These are phyloP conservation scores for Macadamia integrifolia DNA, from an alignment of 164 flowering plant genomes.

Conservation along the genomic window DNA sequence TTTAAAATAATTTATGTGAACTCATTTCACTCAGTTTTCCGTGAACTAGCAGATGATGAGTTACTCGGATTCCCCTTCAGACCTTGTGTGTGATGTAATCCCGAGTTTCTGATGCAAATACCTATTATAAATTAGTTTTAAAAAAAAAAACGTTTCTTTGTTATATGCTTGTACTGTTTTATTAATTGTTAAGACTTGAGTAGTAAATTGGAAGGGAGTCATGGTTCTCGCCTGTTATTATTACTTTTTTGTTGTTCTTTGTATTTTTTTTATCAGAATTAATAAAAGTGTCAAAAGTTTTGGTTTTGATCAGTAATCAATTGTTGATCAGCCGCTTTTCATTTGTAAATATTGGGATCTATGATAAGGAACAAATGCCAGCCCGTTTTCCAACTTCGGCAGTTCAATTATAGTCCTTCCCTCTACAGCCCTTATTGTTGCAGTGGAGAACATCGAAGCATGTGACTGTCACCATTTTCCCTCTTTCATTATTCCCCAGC, in stretches of 20 bases:
- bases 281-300: too few species aligned
- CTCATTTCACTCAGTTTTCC: not conserved
- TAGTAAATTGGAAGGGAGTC: not conserved
- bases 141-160: too few species aligned
- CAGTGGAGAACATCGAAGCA: too few species aligned
- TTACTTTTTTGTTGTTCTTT: not conserved
- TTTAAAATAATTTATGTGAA: too few species aligned
- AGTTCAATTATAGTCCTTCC: not conserved
- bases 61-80: conserved; percentile 42
- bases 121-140: too few species aligned
- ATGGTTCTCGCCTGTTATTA: too few species aligned
- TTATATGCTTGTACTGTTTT: not conserved
- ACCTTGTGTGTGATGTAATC: conserved; percentile 26
- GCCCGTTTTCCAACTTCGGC: not conserved
- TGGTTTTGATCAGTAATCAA: not conserved
- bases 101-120: conserved; percentile 28
- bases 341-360: too few species aligned
- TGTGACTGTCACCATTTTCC: not conserved
- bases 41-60: conserved; percentile 24
- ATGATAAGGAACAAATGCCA: too few species aligned
- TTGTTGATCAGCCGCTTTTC: too few species aligned
- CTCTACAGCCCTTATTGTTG: not conserved
- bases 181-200: not conserved
- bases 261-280: too few species aligned
- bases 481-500: not conserved